Evolutionary conservation across 352 stramenopile genomes (phyloP).

Genomic region (Phytophthora cactorum): DNA sequence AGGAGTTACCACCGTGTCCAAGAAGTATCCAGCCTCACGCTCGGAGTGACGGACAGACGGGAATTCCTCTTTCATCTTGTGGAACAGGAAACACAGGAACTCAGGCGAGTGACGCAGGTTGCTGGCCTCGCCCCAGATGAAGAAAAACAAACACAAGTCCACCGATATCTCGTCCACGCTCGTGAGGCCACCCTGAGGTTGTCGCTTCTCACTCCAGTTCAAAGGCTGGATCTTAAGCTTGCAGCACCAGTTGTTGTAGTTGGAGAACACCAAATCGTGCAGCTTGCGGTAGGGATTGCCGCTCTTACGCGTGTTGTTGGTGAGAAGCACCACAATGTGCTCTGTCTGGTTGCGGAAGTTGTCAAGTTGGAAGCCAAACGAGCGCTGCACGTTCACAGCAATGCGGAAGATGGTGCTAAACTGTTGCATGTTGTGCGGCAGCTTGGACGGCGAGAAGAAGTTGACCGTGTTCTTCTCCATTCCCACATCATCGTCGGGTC

Average conservation of each 20-base stretch:
- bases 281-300: slow-evolving; percentile 85
- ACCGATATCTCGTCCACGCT: slow-evolving; percentile 89
- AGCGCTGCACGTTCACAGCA: slow-evolving; percentile 85
- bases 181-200: slow-evolving; percentile 81
- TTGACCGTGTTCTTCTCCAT: slow-evolving; percentile 67
- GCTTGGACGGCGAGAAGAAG: slow-evolving; percentile 76
- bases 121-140: slow-evolving; percentile 98
- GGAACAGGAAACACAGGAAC: slow-evolving; percentile 98
- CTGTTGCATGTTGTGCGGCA: slow-evolving; percentile 86
- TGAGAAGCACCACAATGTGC: slow-evolving; percentile 96
- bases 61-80: slow-evolving; percentile 93
- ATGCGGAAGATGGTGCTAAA: slow-evolving; percentile 85
- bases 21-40: slow-evolving; percentile 95
- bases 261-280: slow-evolving; percentile 85
- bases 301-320: slow-evolving; percentile 89
- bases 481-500: slow-evolving; percentile 39
- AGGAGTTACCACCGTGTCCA: slow-evolving; percentile 97
- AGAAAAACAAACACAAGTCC: slow-evolving; percentile 96
- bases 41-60: slow-evolving; percentile 68
- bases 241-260: slow-evolving; percentile 90
- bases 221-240: slow-evolving; percentile 80
- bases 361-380: slow-evolving; percentile 84
- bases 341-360: slow-evolving; percentile 97
- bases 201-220: slow-evolving; percentile 70
- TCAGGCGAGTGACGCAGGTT: slow-evolving; percentile 98